Base-by-base conservation (phyloP, 805 yeast species). In the Saccharomyces paradoxus region DNA sequence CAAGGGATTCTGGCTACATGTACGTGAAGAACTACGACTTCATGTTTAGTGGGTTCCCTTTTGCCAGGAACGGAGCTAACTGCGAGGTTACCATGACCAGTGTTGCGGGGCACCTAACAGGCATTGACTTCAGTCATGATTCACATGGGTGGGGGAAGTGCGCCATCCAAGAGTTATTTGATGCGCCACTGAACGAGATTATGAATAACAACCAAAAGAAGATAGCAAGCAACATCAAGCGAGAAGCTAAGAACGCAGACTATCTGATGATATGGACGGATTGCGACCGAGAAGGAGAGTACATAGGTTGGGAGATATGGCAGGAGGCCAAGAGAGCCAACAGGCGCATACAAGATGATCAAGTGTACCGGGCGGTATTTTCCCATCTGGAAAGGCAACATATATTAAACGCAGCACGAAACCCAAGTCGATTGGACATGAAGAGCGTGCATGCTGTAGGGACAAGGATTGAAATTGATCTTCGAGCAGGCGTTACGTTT, bases 221-320 rank as follows among this genome's bases (percentile, higher is more conserved):
- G 31, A 77, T 89, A 24, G 84, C 84, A 2, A 70, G 74, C 10
- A 94, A 92, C 65, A 89, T 94, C 50, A 68, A 78, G 30, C 69
- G 69, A 3, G 89, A 89, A 64, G 87, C 90, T 4, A 68, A 83
- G 46, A 64, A 63, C 21, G 80, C 88, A 4, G 80, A 82, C 52
- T 73, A 73, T 44, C 71, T 94, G 53, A 88, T 89, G 87, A 89
- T 94, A 7, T 94, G 99, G 98, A 94, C 99, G 0, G 99, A 94
- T 77, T 94, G 99, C 71, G 98, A 91, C 76, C 76, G 97, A 41
- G 98, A 91, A 67, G 98, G 98, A 1, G 98, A 91, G 68, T 86
- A 83, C 68, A 91, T 91, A 54, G 98, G 97, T 0, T 82, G 77
- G 73, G 96, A 91, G 63, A 82, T 95, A 14, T 76, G 81, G 37